Base-by-base conservation (phyloP, 2,329 filamentous ascomycete genomes). In the Aspergillus pseudoglaucus region DNA sequence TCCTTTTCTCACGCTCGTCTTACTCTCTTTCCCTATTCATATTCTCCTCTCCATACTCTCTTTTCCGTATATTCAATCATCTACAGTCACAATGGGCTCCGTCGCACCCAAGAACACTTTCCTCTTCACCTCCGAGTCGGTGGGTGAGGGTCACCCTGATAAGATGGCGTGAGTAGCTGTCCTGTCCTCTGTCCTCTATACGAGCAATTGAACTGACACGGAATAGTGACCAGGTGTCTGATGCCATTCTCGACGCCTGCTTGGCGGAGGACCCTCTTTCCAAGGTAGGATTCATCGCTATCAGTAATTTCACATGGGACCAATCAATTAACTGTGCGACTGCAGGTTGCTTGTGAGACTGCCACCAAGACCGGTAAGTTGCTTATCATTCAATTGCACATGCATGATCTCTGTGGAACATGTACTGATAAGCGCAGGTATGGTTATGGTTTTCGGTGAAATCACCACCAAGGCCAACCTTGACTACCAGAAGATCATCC, bases 391-490 rank as follows among this genome's bases (percentile, higher is more conserved):
- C 35, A 47, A 17, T 35, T 35, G 14, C n/a, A 35, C 6, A 3
- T n/a, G 14, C 14, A 35, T 8, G 15, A 1, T 22, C 10, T 10
- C 14, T 12, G 37, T 17, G 15, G 15, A 18, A 10, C 37, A 39
- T 39, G 7, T 18, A 12, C 17, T 39, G 37, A 39, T 18, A 39
- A 35, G 33, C 4, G 5, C 54, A 75, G 73, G 74, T 67, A 85
- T 98, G 93, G 81, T 98, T 75, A 97, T 98, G 93, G 85, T 95
- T 71, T 95, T 95, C 58, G 90, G 90, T 75, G 93, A 98, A 75
- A 98, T 98, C 75, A 94, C 90, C 75, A 97, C 93, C 78, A 93
- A 95, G 80, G 85, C 91, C 75, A 81, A 78, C 61, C 79, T 97
- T 63, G 93, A 98, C 81, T 98, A 96, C 86, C 93, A 98, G 76